phyloP scores from a whole-genome alignment of 108 stramenopile species.

The Nannochloropsis salina region DNA sequence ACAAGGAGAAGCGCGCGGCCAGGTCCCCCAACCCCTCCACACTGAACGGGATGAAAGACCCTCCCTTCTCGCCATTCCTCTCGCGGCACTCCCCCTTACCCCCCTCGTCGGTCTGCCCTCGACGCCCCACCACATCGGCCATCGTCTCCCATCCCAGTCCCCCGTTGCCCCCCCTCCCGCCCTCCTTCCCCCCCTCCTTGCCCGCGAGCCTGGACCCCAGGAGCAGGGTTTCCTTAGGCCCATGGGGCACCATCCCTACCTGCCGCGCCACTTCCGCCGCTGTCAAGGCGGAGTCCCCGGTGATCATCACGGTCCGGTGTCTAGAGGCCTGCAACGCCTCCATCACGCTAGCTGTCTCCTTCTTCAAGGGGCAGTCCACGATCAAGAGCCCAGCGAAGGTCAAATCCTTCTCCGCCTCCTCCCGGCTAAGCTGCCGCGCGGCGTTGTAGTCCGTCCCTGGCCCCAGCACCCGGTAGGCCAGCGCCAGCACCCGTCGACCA shows the following conservation, averaged over 20 bases:
- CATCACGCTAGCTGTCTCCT: constrained; percentile 73
- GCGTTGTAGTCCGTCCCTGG: constrained; percentile 23
- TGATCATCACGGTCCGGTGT: constrained; percentile 80
- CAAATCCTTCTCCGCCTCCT: constrained; percentile 61
- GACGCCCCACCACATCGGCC: background rate
- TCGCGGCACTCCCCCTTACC: background rate
- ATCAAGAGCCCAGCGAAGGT: constrained; percentile 85
- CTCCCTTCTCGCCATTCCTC: background rate
- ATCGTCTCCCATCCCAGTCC: background rate
- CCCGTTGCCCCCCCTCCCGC: background rate
- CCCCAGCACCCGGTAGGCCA: constrained; percentile 45
- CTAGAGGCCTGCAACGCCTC: constrained; percentile 64
- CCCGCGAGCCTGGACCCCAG: background rate
- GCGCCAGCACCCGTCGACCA: constrained; percentile 47
- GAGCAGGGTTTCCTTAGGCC: background rate
- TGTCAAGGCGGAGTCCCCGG: constrained; percentile 89
- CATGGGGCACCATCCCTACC: background rate
- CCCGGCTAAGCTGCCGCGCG: constrained; percentile 10
- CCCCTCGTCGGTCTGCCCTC: background rate
- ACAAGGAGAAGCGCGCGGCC: background rate
- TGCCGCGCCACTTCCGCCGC: constrained; percentile 83
- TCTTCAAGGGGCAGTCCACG: constrained; percentile 84
- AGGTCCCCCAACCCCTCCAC: background rate
- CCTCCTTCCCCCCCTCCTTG: background rate
- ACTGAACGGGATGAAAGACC: background rate